Percentiles rank a stretch among this genome's conserved stretches.
Conservation (phyloP, 805 yeast species). For the Metschnikowia gruessii region DNA sequence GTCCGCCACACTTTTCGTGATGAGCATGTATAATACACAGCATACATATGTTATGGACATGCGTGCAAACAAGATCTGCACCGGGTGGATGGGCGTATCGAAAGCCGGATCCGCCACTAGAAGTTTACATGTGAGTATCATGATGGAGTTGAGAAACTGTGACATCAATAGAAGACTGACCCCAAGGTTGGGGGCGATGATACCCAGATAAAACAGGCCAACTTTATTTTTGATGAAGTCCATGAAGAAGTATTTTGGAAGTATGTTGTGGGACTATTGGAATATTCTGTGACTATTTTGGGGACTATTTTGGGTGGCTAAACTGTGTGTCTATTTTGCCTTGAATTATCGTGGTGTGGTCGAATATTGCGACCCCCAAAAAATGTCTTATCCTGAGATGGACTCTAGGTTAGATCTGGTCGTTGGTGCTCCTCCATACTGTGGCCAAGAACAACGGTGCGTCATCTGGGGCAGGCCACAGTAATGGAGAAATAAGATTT, state of each 20-base stretch:
- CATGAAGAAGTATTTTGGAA: not conserved
- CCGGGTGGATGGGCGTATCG: conserved; percentile 63
- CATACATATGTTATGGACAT: conserved; percentile 69
- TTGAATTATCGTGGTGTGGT: too few relatives aligned
- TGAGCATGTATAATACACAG: conserved; percentile 54
- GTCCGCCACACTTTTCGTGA: conserved; percentile 48
- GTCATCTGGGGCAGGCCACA: conserved; percentile 2
- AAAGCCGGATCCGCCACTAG: conserved; percentile 63
- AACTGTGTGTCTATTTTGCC: too few relatives aligned
- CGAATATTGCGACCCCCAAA: too few relatives aligned
- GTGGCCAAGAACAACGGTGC: not conserved
- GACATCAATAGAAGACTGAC: conserved; percentile 54
- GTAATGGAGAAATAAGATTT: not conserved
- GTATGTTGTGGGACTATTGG: too few relatives aligned
- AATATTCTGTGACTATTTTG: not conserved
- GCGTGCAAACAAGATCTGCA: conserved; percentile 73
- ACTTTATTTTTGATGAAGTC: conserved; percentile 1
- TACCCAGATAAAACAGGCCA: conserved; percentile 4
- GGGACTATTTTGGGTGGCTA: not conserved
- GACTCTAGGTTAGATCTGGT: not conserved
- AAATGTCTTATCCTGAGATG: too few relatives aligned
- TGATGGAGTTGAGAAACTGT: conserved; percentile 71
- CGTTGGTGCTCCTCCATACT: not conserved
- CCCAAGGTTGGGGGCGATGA: conserved; percentile 39
- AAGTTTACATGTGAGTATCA: conserved; percentile 75